A percentile compares a stretch with the other conserved stretches of the same genome.
phyloP scores from a whole-genome alignment of 2,329 filamentous ascomycete genomes.

The Diplodia scrobiculata region DNA sequence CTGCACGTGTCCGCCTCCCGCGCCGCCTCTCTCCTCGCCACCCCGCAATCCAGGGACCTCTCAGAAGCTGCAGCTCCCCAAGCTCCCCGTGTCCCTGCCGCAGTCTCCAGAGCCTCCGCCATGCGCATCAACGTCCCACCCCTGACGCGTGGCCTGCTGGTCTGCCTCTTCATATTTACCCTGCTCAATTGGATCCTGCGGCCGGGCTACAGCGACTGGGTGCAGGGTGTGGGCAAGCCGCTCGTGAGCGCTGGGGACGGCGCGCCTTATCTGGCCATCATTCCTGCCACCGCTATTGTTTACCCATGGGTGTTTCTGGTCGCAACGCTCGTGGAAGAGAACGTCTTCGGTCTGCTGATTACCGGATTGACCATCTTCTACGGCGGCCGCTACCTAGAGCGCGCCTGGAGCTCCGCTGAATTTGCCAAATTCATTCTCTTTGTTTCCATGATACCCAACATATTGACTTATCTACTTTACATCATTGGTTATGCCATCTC shows the following conservation, averaged over 20 bases:
- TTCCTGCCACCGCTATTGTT: conserved; percentile 78
- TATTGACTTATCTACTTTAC: conserved; percentile 71
- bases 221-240: conserved; percentile 51
- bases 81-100: conserved; percentile 26
- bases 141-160: conserved; percentile 79
- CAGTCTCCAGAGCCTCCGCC: conserved; percentile 38
- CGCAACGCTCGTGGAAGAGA: conserved; percentile 87
- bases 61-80: conserved; percentile 27
- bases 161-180: conserved; percentile 73
- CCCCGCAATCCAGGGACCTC: conserved; percentile 16
- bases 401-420: conserved; percentile 90
- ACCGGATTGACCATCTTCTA: conserved; percentile 81
- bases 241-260: conserved; percentile 59
- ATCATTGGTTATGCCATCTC: conserved; percentile 72
- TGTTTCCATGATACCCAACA: conserved; percentile 76
- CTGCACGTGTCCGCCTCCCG: neutral
- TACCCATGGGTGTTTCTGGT: conserved; percentile 94
- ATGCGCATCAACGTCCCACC: conserved; percentile 93
- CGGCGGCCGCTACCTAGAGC: conserved; percentile 90
- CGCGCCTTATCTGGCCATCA: conserved; percentile 82
- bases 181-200: conserved; percentile 79
- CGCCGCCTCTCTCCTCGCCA: neutral
- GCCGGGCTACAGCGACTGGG: conserved; percentile 42
- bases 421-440: conserved; percentile 87
- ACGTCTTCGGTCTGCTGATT: conserved; percentile 80